phyloP scores from a whole-genome alignment of 495 filamentous ascomycete genomes.

The Evernia prunastri region DNA sequence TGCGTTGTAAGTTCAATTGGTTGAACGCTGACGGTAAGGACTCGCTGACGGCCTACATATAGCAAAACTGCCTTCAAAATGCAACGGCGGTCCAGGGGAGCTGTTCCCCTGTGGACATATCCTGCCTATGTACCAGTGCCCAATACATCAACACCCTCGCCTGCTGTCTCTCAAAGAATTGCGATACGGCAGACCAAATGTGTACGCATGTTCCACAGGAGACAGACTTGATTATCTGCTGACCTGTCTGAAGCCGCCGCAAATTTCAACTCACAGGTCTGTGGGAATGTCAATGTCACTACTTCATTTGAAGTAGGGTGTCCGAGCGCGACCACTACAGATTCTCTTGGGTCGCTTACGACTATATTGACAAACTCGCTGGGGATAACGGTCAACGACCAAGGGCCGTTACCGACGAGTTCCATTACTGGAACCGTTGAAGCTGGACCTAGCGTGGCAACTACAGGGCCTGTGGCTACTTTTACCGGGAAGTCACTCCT shows the following conservation, averaged over 20 bases:
- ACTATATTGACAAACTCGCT: neutral
- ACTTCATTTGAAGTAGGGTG: slow-evolving; percentile 26
- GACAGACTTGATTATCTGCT: neutral
- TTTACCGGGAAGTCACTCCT: slow-evolving; percentile 24
- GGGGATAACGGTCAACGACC: neutral
- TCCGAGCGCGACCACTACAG: neutral
- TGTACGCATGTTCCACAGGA: slow-evolving; percentile 13
- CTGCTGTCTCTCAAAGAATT: slow-evolving; percentile 26
- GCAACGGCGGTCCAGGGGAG: slow-evolving; percentile 3
- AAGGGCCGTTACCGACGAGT: neutral
- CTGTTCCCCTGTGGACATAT: slow-evolving; percentile 23
- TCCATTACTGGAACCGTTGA: slow-evolving; percentile 11
- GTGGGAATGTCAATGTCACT: slow-evolving; percentile 26
- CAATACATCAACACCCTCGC: slow-evolving; percentile 22
- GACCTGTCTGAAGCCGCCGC: slow-evolving; percentile 21
- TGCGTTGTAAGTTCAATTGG: slow-evolving; percentile 19
- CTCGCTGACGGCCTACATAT: neutral
- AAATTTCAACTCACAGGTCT: slow-evolving; percentile 21
- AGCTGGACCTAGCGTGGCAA: slow-evolving; percentile 17
- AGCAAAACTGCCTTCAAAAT: slow-evolving; percentile 22
- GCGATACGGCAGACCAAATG: slow-evolving; percentile 22
- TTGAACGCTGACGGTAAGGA: neutral
- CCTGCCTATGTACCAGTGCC: slow-evolving; percentile 25
- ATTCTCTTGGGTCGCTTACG: neutral
- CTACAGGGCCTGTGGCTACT: slow-evolving; percentile 21